phyloP scores from a whole-genome alignment of 495 filamentous ascomycete species.

The Trichoderma gamsii region DNA sequence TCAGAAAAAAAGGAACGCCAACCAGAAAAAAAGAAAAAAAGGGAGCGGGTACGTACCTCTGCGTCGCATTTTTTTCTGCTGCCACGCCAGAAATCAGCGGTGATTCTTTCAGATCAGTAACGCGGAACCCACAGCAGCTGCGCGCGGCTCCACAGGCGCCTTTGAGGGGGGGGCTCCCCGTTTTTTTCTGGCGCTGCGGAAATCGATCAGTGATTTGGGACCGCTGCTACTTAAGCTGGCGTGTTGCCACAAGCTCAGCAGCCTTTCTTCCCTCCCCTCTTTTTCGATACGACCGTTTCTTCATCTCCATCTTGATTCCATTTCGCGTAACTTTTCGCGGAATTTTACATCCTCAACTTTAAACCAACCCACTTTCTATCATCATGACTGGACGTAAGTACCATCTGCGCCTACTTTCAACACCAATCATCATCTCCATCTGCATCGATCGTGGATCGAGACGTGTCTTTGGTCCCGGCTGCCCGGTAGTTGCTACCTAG shows the following conservation, averaged over 20 bases:
- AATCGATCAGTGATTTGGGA: conserved; percentile 14
- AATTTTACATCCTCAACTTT: conserved; percentile 25
- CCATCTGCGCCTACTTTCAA: background rate
- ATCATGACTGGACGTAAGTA: conserved; percentile 96
- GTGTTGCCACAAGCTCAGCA: background rate
- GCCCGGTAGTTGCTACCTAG: too few relatives aligned
- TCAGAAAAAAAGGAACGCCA: too few relatives aligned
- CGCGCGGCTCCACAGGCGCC: background rate
- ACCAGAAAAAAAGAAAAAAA: too few relatives aligned
- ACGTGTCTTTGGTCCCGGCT: too few relatives aligned
- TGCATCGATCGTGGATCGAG: too few relatives aligned
- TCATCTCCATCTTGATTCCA: conserved; percentile 31
- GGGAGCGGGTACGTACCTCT: too few relatives aligned
- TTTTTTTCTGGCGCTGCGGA: background rate
- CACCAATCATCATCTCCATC: background rate
- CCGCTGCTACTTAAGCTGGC: conserved; percentile 16
- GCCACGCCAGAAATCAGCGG: too few relatives aligned
- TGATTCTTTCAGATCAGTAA: background rate
- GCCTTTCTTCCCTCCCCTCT: background rate
- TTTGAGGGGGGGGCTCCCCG: background rate
- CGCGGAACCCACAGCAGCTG: background rate
- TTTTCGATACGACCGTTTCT: conserved; percentile 34
- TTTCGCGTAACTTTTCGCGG: background rate
- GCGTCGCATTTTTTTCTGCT: too few relatives aligned
- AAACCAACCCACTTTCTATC: conserved; percentile 28